Conservation (phyloP, 495 filamentous ascomycete genomes). For the Saxispiralis lemnorum region DNA sequence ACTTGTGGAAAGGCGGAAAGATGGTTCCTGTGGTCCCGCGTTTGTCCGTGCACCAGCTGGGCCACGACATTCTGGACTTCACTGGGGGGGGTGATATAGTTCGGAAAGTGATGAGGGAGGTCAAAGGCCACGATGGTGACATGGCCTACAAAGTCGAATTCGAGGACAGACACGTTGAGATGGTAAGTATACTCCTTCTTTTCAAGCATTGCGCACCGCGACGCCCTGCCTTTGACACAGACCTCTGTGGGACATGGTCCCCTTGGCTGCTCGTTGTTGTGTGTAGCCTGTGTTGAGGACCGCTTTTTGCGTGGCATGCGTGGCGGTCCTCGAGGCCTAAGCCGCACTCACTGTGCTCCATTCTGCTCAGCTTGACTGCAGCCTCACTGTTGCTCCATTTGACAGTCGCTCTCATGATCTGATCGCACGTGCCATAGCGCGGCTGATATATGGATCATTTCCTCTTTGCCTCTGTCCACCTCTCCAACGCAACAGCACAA, state of each 20-base stretch:
- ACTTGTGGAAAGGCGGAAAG: background rate
- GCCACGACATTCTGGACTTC: conserved; percentile 20
- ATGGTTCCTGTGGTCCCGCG: conserved; percentile 4
- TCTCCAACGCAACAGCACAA: too few species aligned
- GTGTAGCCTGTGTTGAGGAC: too few species aligned
- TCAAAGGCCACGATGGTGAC: conserved; percentile 11
- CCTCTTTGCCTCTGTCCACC: too few species aligned
- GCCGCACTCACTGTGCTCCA: too few species aligned
- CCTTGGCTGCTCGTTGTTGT: too few species aligned
- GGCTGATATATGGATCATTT: too few species aligned
- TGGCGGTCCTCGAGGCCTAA: too few species aligned
- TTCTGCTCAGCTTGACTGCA: too few species aligned
- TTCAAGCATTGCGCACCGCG: background rate
- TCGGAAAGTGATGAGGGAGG: conserved; percentile 15
- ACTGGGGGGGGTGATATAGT: conserved; percentile 18
- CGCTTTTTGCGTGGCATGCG: too few species aligned
- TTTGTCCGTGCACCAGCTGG: conserved; percentile 17
- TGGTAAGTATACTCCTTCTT: conserved; percentile 14
- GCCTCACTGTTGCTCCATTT: too few species aligned
- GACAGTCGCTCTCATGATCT: too few species aligned
- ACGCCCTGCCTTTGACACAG: background rate
- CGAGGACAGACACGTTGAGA: conserved; percentile 13
- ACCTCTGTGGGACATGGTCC: background rate
- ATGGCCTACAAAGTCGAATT: conserved; percentile 20
- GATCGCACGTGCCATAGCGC: too few species aligned